Evolutionary conservation across 2,329 filamentous ascomycete genomes (phyloP).

Genomic region (Tolypocladium album): DNA sequence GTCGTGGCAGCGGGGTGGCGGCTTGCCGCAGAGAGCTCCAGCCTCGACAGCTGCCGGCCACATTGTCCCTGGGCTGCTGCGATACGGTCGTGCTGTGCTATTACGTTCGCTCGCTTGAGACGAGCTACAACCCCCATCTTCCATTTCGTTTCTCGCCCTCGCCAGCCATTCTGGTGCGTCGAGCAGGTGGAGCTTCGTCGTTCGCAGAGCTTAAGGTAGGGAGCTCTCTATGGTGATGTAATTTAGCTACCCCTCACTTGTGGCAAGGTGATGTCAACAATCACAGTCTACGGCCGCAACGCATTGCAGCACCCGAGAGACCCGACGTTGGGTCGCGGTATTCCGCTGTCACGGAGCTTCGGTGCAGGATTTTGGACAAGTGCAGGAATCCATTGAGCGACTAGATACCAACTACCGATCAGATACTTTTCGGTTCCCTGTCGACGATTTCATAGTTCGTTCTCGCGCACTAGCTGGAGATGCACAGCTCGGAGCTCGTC

Average conservation of each 20-base stretch:
- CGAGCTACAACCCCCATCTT: no score
- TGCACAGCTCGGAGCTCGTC: background rate
- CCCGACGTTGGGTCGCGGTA: background rate
- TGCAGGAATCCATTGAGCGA: background rate
- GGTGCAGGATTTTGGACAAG: background rate
- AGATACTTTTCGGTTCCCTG: background rate
- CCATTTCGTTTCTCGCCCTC: no score
- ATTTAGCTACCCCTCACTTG: background rate
- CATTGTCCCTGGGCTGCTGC: no score
- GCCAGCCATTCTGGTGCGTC: no score
- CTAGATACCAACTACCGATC: background rate
- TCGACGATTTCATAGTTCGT: background rate
- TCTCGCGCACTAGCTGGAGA: background rate
- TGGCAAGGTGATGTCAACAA: background rate
- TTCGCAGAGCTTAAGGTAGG: background rate
- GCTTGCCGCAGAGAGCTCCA: background rate
- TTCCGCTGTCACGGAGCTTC: background rate
- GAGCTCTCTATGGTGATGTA: background rate
- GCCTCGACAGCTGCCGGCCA: background rate
- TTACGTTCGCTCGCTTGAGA: background rate
- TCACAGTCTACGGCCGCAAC: background rate
- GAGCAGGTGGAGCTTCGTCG: background rate
- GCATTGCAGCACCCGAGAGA: background rate
- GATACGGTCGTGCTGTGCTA: no score
- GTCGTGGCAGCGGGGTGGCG: background rate